Evolutionary conservation across 2,329 filamentous ascomycete genomes (phyloP), one percentile per base, ranked within the genome.

Genomic region (Paradendryphiella salina): DNA sequence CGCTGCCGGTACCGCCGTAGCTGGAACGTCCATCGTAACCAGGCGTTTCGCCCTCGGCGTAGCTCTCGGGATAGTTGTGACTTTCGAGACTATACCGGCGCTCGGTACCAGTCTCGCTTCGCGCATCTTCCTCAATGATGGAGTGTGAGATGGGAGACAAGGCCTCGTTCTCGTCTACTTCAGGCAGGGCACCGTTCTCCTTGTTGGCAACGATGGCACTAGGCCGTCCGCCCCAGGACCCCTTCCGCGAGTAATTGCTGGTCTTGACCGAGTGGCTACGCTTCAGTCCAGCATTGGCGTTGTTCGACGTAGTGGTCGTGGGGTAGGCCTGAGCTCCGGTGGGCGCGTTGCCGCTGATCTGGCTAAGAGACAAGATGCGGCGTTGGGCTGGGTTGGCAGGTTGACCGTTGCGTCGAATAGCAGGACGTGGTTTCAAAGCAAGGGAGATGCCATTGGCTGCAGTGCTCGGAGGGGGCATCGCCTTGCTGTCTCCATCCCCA

Each of bases 311-410:
- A 59, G 52, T 74, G 64, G 37, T 59, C 44, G 48, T 64, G 15
- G 65, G 58, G 45, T 67, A 75, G 5, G 67, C 69, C 75, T 77
- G 65, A 48, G 69, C 70, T 29, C 75, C 73, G 34, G 73, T 76
- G 5, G 85, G 78, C 28, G 83, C 79, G 66, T 94, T 93, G 69
- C 87, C 86, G 46, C 85, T 89, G 62, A 97, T 95, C 74, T 96
- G 90, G 70, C 88, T 95, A 29, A 97, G 83, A 42, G 90, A 96
- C 52, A 95, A 82, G 65, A 97, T 96, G 40, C 94, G 85, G 33
- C 93, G 83, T 54, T 76, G 76, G 13, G 74, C 72, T 31, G 74
- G 67, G 46, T 72, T 71, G 26, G 53, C 64, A 20, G 70, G 65
- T 14, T 66, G 62, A n/a, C 70, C 69, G 50, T 73, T 76, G 40